Evolutionary conservation across 306 rosid genomes (phyloP), one percentile per base, ranked within the genome.

Genomic region (Styphnolobium japonicum): DNA sequence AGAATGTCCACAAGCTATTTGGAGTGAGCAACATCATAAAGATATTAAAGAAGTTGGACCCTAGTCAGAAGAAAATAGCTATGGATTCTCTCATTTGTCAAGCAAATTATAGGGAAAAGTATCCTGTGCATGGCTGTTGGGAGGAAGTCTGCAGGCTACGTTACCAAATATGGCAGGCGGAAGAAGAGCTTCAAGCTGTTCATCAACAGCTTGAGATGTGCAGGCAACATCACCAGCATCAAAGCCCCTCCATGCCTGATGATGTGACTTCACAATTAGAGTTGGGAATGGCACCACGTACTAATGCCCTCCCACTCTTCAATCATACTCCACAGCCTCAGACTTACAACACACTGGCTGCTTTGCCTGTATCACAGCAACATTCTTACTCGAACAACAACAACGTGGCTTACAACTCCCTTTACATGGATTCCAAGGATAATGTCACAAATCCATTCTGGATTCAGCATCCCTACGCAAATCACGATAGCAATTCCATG

Each of bases 21-120:
- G 88, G 92, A 34, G 92, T 88, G 1, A 70, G 86, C 74, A 88
- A 88, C 67, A 83, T 88, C 39, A 27, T 74, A 45, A 88, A 86
- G 18, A 83, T 86, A 16, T 71, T 88, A 0, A 71, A 81, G 31
- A 57, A 48, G 0, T 15, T 88, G 40, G 74, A 78, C 15, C 88
- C 85, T 37, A 11, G 49, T 25, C 88, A 71, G 65, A 75, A 79
- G 68, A 31, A 52, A 2, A 75, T 76, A 42, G 82, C 92, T 6
- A 88, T 88, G 92, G 78, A 69, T 43, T 81, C 89, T 27, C 83
- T 88, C 6, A 88, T 86, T 9, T 81, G 36, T 75, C 83, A 88
- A 33, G 73, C 92, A 7, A 83, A 83, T 16, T 34, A 81, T 5
- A 77, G 92, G 1, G 88, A 83, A 3, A 78, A 77, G 62, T 82